Evolutionary conservation across 306 rosid species (phyloP).

Genomic region (Echinosophora koreensis): DNA sequence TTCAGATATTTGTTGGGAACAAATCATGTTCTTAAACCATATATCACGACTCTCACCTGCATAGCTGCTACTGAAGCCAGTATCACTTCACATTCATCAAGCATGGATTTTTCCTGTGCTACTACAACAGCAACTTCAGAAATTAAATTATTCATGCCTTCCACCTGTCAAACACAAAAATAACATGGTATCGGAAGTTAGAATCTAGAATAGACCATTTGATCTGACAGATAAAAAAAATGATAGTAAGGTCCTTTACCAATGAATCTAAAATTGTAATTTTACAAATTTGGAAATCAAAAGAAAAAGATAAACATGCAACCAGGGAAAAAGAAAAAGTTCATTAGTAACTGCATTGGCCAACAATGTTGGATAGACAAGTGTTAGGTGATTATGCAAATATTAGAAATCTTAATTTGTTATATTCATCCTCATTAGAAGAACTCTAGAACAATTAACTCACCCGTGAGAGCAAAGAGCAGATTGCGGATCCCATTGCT

Average conservation of each 20-base stretch:
- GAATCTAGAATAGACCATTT: constrained; percentile 27
- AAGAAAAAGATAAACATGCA: neutral
- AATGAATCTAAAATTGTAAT: neutral
- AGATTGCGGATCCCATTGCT: constrained; percentile 79
- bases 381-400: neutral
- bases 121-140: constrained; percentile 77
- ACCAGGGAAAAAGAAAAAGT: neutral
- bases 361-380: constrained; percentile 29
- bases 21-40: constrained; percentile 11
- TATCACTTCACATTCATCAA: constrained; percentile 71
- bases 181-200: constrained; percentile 32
- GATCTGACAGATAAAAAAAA: neutral
- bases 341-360: neutral
- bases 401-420: constrained; percentile 18
- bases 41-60: constrained; percentile 67
- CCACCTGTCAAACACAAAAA: constrained; percentile 60
- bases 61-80: constrained; percentile 77
- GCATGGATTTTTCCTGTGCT: constrained; percentile 75
- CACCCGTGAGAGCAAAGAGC: constrained; percentile 77
- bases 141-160: constrained; percentile 68
- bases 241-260: constrained; percentile 7
- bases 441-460: constrained; percentile 34
- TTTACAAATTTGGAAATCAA: constrained; percentile 13
- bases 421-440: neutral
- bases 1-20: constrained; percentile 1